phyloP scores from a whole-genome alignment of 2,329 filamentous ascomycete genomes.

The Trichoderma lentiforme region DNA sequence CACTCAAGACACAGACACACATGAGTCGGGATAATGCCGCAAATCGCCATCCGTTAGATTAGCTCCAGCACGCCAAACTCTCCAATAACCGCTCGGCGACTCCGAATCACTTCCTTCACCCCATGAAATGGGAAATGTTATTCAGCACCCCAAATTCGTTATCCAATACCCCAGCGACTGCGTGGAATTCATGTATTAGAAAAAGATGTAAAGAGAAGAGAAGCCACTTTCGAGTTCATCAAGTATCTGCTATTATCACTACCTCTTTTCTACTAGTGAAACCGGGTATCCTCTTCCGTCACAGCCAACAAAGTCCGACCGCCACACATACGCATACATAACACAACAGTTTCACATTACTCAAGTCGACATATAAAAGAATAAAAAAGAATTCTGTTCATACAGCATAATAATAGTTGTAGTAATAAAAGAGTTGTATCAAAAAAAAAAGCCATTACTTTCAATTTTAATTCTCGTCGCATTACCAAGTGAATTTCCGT shows the following conservation, averaged over 20 bases:
- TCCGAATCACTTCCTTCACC: not conserved
- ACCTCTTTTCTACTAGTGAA: no score
- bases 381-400: not conserved
- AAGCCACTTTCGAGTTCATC: no score
- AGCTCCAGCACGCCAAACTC: not conserved
- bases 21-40: not conserved
- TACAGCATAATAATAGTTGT: not conserved
- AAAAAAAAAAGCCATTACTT: constrained; percentile 6
- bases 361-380: not conserved
- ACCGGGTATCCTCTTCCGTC: not conserved
- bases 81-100: not conserved
- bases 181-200: no score
- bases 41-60: not conserved
- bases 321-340: not conserved
- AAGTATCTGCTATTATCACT: no score
- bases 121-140: no score
- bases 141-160: no score
- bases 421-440: not conserved
- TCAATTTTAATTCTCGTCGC: constrained; percentile 6
- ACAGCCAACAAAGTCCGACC: not conserved
- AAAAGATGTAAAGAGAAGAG: no score
- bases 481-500: constrained; percentile 10
- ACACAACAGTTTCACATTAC: not conserved
- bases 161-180: no score
- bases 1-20: not conserved